Evolutionary conservation across 495 filamentous ascomycete genomes (phyloP), one percentile per base, ranked within the genome.

Genomic region (Trichoderma asperelloides): DNA sequence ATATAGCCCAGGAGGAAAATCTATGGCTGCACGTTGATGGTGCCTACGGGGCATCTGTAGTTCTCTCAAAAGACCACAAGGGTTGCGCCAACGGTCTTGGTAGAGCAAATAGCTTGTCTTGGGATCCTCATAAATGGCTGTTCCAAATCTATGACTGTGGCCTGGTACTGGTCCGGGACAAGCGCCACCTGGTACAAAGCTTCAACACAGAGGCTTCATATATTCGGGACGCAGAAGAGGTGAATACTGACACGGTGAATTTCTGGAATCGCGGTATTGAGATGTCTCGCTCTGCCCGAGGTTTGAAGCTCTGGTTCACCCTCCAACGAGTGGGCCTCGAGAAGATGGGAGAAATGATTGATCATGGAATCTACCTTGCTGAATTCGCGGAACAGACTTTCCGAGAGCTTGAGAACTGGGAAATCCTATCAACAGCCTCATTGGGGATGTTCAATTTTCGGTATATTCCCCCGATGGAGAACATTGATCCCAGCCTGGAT

Each of bases 81-180:
- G 6, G 45, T 3, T 60, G 72, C 16, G 60, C 69, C 5, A 23
- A 51, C 6, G 72, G 67, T 4, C 8, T 73, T 1, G 62, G 67
- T 16, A 28, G 41, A 11, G 74, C 69, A 13, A 68, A 74, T 39
- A 74, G 71, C 66, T 67, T 77, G 28, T 66, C 74, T 2, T 77
- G 73, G 74, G 74, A 77, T 55, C 70, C 68, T 8, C 74, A 77
- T 63, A 77, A 77, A 66, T 77, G 73, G 74, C 70, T 77, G 1
- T 75, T 77, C 64, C 72, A 74, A 30, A 74, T 71, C 2, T 70
- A 72, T 51, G 70, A 70, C 15, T 74, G 72, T 57, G 70, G 74
- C 1, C 64, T 70, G 18, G 27, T 71, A 1, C 60, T 74, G 12
- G 65, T 71, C 62, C 64, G 69, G 23, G 68, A 72, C 15, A 65